Conservation (phyloP, 345 rosid species). For the Rhizophora mangle region DNA sequence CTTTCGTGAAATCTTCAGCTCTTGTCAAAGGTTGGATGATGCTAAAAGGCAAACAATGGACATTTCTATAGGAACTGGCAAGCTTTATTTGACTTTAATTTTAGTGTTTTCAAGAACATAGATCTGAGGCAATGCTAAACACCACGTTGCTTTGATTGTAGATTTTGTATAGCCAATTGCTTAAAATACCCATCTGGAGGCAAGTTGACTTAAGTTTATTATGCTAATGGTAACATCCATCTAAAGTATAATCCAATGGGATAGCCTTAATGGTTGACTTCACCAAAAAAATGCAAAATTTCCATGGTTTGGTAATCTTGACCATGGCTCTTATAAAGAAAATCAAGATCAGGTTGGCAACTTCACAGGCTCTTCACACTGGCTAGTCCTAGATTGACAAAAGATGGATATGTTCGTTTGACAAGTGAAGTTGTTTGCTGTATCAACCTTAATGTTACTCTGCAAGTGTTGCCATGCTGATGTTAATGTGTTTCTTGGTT, state of each 20-base stretch:
- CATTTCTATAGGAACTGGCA: neutral
- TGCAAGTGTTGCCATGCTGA: constrained; percentile 26
- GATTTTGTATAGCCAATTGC: neutral
- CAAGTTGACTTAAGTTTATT: constrained; percentile 1
- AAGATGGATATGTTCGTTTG: constrained; percentile 12
- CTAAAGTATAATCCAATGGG: neutral
- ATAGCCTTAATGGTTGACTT: constrained; percentile 11
- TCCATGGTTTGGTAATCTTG: neutral
- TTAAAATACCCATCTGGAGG: neutral
- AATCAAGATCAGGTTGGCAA: no score
- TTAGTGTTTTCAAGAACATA: neutral
- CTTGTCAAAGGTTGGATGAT: neutral
- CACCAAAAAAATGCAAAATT: neutral
- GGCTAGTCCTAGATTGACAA: neutral
- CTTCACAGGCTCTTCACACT: neutral
- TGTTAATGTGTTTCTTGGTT: constrained; percentile 18
- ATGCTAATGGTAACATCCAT: neutral
- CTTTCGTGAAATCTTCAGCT: neutral
- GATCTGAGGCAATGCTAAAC: neutral
- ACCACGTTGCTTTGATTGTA: neutral
- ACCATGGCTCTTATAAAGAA: no score
- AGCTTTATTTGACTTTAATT: neutral
- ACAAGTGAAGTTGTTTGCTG: constrained; percentile 3
- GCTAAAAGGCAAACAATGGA: neutral
- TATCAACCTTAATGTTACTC: constrained; percentile 14